Evolutionary conservation across 495 filamentous ascomycete genomes (phyloP).

Genomic region (Astrocystis sublimbata): DNA sequence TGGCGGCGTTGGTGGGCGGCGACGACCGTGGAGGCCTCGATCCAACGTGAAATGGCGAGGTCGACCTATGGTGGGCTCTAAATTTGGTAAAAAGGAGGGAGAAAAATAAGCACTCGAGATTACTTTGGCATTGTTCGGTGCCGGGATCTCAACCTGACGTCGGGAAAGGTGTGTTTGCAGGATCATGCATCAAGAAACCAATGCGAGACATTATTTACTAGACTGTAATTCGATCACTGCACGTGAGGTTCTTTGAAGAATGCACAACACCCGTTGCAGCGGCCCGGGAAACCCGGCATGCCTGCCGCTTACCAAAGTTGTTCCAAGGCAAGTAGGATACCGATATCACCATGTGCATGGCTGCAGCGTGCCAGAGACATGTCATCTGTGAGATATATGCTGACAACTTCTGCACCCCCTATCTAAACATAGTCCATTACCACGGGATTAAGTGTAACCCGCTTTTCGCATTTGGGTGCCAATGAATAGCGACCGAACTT

Average conservation of each 20-base stretch:
- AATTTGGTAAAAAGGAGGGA: too few relatives aligned
- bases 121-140: too few relatives aligned
- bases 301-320: neutral
- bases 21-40: slow-evolving; percentile 6
- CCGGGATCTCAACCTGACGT: too few relatives aligned
- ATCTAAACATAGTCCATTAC: slow-evolving; percentile 2
- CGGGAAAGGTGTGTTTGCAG: too few relatives aligned
- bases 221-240: too few relatives aligned
- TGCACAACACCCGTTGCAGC: neutral
- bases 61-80: too few relatives aligned
- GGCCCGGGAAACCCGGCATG: neutral
- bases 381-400: slow-evolving; percentile 10
- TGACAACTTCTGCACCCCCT: slow-evolving; percentile 1
- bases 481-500: slow-evolving; percentile 1
- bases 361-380: slow-evolving; percentile 6
- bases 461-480: neutral
- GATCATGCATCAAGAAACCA: too few relatives aligned
- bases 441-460: slow-evolving; percentile 4
- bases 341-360: slow-evolving; percentile 1
- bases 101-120: too few relatives aligned
- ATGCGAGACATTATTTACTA: too few relatives aligned
- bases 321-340: neutral
- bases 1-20: neutral
- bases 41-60: neutral
- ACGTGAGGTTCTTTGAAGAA: neutral